phyloP scores from a whole-genome alignment of 116 monocot genomes.

The Zostera marina region DNA sequence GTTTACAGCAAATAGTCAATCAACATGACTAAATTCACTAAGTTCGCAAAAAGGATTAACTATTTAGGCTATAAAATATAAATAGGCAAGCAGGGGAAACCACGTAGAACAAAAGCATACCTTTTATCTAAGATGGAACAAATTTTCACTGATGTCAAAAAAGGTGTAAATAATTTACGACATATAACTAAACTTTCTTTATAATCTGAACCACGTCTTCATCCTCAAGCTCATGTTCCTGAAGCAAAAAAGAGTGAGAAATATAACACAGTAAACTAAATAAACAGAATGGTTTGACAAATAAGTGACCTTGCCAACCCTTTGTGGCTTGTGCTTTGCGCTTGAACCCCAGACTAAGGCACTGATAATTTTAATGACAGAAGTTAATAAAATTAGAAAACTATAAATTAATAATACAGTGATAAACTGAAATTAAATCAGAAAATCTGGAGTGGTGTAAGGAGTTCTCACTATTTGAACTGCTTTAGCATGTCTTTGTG shows the following conservation, averaged over 20 bases:
- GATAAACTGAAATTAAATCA: neutral
- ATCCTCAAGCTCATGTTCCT: constrained; percentile 97
- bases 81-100: too few species aligned
- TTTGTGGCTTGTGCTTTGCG: constrained; percentile 90
- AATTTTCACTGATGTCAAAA: neutral
- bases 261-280: neutral
- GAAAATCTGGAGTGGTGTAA: neutral
- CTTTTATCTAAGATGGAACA: too few species aligned
- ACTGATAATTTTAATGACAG: constrained; percentile 19
- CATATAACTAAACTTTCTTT: constrained; percentile 48
- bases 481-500: constrained; percentile 98
- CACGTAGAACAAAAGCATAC: too few species aligned
- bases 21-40: too few species aligned
- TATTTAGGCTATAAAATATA: too few species aligned
- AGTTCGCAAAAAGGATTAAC: too few species aligned
- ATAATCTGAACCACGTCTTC: constrained; percentile 99
- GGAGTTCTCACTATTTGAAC: constrained; percentile 70
- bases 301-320: constrained; percentile 64
- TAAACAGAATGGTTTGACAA: neutral
- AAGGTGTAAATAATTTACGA: neutral
- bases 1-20: too few species aligned
- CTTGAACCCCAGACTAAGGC: constrained; percentile 97
- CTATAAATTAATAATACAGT: neutral
- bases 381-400: neutral
- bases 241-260: constrained; percentile 8